phyloP scores from a whole-genome alignment of 2,329 filamentous ascomycete genomes.

The Mariannaea elegans region DNA sequence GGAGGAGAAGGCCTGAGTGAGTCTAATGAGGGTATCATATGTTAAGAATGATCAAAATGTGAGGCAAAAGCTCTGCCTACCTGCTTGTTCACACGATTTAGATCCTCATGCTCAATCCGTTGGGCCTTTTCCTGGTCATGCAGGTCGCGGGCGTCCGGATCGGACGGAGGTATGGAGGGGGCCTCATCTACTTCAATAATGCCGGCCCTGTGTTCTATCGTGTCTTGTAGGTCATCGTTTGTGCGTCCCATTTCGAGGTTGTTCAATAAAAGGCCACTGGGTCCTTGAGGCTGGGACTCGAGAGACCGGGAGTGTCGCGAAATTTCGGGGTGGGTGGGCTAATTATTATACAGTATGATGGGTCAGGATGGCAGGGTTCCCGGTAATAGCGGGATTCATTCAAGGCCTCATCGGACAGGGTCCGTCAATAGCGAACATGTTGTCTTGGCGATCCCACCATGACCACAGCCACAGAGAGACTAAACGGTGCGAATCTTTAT shows the following conservation, averaged over 20 bases:
- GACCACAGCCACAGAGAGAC: constrained; percentile 36
- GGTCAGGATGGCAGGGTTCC: constrained; percentile 12
- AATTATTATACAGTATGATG: constrained; percentile 35
- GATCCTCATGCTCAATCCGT: constrained; percentile 41
- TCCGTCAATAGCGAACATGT: constrained; percentile 33
- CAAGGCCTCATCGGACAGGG: constrained; percentile 29
- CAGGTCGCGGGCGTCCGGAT: constrained; percentile 40
- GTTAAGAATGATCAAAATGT: background rate
- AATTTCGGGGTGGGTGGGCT: constrained; percentile 29
- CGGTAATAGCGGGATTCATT: constrained; percentile 10
- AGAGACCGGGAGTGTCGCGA: constrained; percentile 17
- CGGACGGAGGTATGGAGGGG: constrained; percentile 33
- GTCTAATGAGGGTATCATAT: constrained; percentile 30
- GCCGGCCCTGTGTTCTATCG: constrained; percentile 39
- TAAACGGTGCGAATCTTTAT: constrained; percentile 31
- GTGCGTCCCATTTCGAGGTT: constrained; percentile 36
- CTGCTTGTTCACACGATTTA: constrained; percentile 41
- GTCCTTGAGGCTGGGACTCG: constrained; percentile 30
- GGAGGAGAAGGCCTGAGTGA: constrained; percentile 38
- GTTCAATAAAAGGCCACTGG: constrained; percentile 29
- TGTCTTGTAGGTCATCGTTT: constrained; percentile 36
- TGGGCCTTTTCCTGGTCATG: constrained; percentile 43
- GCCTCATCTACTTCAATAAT: constrained; percentile 33
- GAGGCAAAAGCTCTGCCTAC: constrained; percentile 23
- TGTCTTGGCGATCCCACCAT: constrained; percentile 32